These are phyloP conservation scores for Teunomyces pallodes DNA, from an alignment of 805 yeast species.

Conservation along the genomic window DNA sequence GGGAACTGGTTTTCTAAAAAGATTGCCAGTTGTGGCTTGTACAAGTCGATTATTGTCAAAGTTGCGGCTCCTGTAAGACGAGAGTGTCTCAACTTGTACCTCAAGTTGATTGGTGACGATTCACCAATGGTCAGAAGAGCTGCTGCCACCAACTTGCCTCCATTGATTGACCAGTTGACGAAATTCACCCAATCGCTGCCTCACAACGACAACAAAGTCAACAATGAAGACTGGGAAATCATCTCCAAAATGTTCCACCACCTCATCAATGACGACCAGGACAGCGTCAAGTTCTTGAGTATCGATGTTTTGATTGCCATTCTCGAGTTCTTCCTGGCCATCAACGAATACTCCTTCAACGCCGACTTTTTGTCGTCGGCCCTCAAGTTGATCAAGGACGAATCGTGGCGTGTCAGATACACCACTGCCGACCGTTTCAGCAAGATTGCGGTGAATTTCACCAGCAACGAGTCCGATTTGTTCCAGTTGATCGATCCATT, in stretches of 20 bases:
- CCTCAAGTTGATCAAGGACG: constrained; percentile 73
- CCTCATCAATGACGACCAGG: constrained; percentile 83
- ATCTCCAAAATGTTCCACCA: constrained; percentile 79
- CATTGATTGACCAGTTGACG: constrained; percentile 55
- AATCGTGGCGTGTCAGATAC: constrained; percentile 97
- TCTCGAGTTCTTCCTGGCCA: constrained; percentile 61
- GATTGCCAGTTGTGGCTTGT: constrained; percentile 89
- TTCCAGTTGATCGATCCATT: constrained; percentile 68
- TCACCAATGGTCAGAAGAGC: constrained; percentile 98
- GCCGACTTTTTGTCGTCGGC: constrained; percentile 64
- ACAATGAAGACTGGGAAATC: constrained; percentile 69
- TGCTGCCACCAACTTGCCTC: constrained; percentile 83
- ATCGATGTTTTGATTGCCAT: constrained; percentile 87
- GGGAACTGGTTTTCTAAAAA: constrained; percentile 95
- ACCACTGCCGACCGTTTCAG: constrained; percentile 96
- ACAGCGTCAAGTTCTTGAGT: constrained; percentile 86
- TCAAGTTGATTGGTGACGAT: constrained; percentile 78
- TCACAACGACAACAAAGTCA: constrained; percentile 34
- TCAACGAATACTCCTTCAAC: constrained; percentile 56
- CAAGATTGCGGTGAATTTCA: constrained; percentile 63
- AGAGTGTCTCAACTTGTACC: constrained; percentile 63
- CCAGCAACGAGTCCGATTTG: constrained; percentile 53
- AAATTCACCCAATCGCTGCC: constrained; percentile 42
- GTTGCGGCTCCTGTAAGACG: constrained; percentile 56
- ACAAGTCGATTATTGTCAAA: constrained; percentile 62